phyloP scores from a whole-genome alignment of 768 basidiomycete genomes.

The Termitomyces sp. region DNA sequence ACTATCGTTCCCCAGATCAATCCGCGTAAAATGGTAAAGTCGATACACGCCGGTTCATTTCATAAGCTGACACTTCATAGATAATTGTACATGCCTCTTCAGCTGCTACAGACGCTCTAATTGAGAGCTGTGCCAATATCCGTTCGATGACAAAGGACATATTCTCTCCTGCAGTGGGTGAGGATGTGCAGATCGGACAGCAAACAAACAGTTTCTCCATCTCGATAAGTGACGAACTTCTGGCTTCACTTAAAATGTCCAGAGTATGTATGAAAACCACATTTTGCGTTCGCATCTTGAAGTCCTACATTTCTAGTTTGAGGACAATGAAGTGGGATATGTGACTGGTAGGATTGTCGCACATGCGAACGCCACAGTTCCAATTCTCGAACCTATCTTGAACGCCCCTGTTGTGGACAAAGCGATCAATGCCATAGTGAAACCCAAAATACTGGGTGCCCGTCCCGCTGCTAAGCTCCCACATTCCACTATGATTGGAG shows the following conservation, averaged over 20 bases:
- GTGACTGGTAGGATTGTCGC: conserved; percentile 84
- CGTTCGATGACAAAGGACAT: conserved; percentile 93
- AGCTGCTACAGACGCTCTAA: conserved; percentile 63
- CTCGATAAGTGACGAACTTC: conserved; percentile 84
- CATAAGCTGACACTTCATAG: conserved; percentile 31
- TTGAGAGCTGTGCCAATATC: conserved; percentile 77
- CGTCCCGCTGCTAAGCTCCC: conserved; percentile 66
- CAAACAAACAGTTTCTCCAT: conserved; percentile 94
- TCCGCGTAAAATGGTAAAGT: conserved; percentile 84
- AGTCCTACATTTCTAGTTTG: conserved; percentile 55
- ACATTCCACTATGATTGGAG: conserved; percentile 94
- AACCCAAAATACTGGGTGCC: conserved; percentile 52
- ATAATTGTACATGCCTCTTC: conserved; percentile 82
- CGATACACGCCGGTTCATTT: neutral
- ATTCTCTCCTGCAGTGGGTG: conserved; percentile 69
- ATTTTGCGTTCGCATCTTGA: neutral
- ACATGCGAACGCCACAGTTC: conserved; percentile 84
- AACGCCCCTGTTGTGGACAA: conserved; percentile 22
- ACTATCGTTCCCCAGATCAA: conserved; percentile 96
- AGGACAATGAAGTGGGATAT: conserved; percentile 95
- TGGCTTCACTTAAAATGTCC: conserved; percentile 79
- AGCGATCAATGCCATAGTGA: conserved; percentile 16
- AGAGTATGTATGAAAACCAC: conserved; percentile 48
- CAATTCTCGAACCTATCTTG: conserved; percentile 71
- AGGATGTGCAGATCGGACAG: conserved; percentile 87